phyloP scores from a whole-genome alignment of 805 yeast species.

The Candida maris region DNA sequence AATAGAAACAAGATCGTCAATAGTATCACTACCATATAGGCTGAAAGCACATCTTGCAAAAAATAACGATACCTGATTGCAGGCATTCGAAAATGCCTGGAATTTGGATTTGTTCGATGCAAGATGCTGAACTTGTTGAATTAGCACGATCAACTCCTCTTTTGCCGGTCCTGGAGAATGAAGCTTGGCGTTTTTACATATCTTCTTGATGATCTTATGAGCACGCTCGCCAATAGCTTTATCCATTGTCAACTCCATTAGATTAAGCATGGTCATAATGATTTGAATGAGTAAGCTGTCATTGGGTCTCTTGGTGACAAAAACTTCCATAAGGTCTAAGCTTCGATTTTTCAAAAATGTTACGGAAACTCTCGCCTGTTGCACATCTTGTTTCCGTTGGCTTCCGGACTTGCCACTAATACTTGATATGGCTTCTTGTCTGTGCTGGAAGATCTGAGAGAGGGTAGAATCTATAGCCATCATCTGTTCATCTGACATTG shows the following conservation, averaged over 20 bases:
- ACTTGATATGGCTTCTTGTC: conserved; percentile 59
- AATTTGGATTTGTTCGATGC: conserved; percentile 42
- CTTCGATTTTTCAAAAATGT: conserved; percentile 73
- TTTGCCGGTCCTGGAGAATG: conserved; percentile 13
- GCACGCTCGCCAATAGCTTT: conserved; percentile 70
- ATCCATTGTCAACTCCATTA: conserved; percentile 67
- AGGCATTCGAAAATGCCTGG: conserved; percentile 51
- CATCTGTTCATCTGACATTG: conserved; percentile 97
- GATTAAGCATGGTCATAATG: conserved; percentile 52
- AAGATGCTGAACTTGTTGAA: conserved; percentile 42
- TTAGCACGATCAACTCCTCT: conserved; percentile 16
- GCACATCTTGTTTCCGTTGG: conserved; percentile 67
- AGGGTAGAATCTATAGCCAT: conserved; percentile 86
- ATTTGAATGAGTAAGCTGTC: conserved; percentile 40
- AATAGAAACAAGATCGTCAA: conserved; percentile 48
- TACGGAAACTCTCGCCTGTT: conserved; percentile 76
- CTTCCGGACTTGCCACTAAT: conserved; percentile 51
- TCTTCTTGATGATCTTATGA: conserved; percentile 62
- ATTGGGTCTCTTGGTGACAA: conserved; percentile 43
- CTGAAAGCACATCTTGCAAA: conserved; percentile 53
- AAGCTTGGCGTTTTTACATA: conserved; percentile 45
- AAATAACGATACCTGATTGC: conserved; percentile 64
- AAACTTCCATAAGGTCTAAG: conserved; percentile 71
- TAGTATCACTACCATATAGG: conserved; percentile 30
- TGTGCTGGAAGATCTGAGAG: conserved; percentile 77